Conservation (phyloP, 78 protist species). For the Chrysochromulina parva region DNA sequence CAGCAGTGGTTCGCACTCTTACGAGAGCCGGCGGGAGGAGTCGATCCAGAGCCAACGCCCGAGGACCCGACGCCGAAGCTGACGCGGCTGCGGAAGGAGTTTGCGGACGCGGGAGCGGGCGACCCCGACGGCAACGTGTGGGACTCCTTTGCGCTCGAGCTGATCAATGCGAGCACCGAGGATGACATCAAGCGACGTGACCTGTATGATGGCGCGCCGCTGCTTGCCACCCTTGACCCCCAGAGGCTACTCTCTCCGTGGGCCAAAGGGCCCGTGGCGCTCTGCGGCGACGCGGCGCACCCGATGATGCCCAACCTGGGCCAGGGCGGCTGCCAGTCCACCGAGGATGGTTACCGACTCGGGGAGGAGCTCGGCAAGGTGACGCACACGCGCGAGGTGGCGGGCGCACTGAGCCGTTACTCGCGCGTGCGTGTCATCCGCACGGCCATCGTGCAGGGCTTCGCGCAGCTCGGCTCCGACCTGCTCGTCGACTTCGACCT, state of each 20-base stretch:
- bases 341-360: slow-evolving; percentile 17
- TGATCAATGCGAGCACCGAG: background rate
- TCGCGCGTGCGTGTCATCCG: background rate
- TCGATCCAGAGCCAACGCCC: background rate
- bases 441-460: slow-evolving; percentile 20
- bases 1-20: slow-evolving; percentile 33
- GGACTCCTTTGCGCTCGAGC: slow-evolving; percentile 29
- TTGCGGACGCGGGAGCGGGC: background rate
- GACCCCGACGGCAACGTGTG: slow-evolving; percentile 13
- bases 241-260: background rate
- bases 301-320: slow-evolving; percentile 31
- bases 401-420: background rate
- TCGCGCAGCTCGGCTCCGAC: slow-evolving; percentile 12
- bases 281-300: slow-evolving; percentile 28
- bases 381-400: background rate
- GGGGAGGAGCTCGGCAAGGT: background rate
- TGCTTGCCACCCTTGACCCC: background rate
- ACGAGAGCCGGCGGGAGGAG: slow-evolving; percentile 9
- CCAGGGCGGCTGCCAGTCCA: slow-evolving; percentile 26
- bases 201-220: slow-evolving; percentile 18
- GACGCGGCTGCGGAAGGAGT: background rate
- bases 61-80: background rate
- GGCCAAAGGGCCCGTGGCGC: slow-evolving; percentile 9
- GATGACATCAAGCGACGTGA: background rate
- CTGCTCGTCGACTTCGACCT: background rate